Conservation (phyloP, 495 filamentous ascomycete genomes). For the Neurospora sublineolata region DNA sequence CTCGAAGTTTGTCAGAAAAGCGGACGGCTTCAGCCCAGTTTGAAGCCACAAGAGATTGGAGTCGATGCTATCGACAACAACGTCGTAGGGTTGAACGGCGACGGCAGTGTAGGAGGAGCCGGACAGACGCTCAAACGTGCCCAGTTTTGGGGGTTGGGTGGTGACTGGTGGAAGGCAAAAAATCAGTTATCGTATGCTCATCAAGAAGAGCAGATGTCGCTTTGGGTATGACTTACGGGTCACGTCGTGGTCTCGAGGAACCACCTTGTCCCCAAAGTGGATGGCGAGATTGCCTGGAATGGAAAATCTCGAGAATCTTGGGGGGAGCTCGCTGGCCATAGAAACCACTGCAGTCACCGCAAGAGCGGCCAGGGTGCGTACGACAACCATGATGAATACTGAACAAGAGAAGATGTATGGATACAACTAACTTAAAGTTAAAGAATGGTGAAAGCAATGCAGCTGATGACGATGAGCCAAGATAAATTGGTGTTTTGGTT, state of each 20-base stretch:
- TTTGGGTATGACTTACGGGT: not conserved
- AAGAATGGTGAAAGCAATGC: not conserved
- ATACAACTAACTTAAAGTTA: not conserved
- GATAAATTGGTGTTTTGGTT: not conserved
- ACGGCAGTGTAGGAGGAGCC: constrained; percentile 23
- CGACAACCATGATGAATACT: constrained; percentile 19
- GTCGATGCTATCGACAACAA: constrained; percentile 34
- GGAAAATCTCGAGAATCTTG: constrained; percentile 15
- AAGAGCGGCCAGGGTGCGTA: constrained; percentile 18
- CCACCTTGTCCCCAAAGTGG: not conserved
- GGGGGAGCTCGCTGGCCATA: constrained; percentile 23
- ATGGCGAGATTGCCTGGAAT: not conserved
- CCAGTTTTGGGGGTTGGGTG: constrained; percentile 10
- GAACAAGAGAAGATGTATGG: not conserved
- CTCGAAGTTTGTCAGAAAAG: constrained; percentile 18
- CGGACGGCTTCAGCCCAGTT: constrained; percentile 25
- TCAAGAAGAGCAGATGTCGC: not conserved
- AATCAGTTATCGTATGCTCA: not conserved
- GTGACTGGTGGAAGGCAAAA: constrained; percentile 2
- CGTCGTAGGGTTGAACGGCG: constrained; percentile 18
- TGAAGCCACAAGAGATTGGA: constrained; percentile 36
- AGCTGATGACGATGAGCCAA: not conserved
- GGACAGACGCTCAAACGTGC: constrained; percentile 12
- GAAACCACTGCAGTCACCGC: constrained; percentile 16
- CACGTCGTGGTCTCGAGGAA: not conserved